Conservation (phyloP, 495 filamentous ascomycete species). For the Rhizodiscina lignyota region DNA sequence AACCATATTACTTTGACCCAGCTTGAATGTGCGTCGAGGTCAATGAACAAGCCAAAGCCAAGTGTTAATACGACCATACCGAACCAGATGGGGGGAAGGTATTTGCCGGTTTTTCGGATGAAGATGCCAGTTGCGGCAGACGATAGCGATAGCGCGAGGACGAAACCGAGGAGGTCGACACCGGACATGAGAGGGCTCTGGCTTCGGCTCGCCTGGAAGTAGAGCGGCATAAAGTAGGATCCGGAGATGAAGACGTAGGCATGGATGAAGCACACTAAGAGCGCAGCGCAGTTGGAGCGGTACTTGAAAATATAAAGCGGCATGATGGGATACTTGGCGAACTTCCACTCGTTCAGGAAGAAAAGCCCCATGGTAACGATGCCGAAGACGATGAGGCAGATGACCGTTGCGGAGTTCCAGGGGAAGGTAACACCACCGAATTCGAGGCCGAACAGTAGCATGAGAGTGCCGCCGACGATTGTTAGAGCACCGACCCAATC, state of each 20-base stretch:
- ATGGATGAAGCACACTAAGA: slow-evolving; percentile 6
- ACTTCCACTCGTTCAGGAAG: slow-evolving; percentile 6
- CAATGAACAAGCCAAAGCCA: slow-evolving; percentile 11
- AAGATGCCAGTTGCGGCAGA: slow-evolving; percentile 7
- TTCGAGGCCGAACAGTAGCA: slow-evolving; percentile 11
- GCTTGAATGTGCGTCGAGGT: slow-evolving; percentile 3
- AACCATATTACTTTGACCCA: slow-evolving; percentile 36
- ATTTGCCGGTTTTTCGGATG: slow-evolving; percentile 10
- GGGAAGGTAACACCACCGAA: slow-evolving; percentile 8
- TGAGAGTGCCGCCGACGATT: slow-evolving; percentile 7
- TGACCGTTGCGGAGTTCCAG: slow-evolving; percentile 9
- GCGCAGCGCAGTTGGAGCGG: slow-evolving; percentile 1
- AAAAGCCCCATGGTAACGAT: slow-evolving; percentile 5
- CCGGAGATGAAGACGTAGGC: slow-evolving; percentile 15
- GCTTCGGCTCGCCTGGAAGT: slow-evolving; percentile 13
- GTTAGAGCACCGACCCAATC: slow-evolving; percentile 10
- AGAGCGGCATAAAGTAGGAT: slow-evolving; percentile 16
- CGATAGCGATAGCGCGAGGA: slow-evolving; percentile 8
- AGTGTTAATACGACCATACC: slow-evolving; percentile 12
- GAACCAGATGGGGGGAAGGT: slow-evolving; percentile 7
- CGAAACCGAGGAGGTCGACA: slow-evolving; percentile 9
- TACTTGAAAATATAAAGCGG: slow-evolving; percentile 2
- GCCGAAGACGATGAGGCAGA: slow-evolving; percentile 10
- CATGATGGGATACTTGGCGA: slow-evolving; percentile 6
- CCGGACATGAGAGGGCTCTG: slow-evolving; percentile 9